Percentiles rank a stretch among this genome's conserved stretches.
Conservation (phyloP, 371 early-diverging fungal genomes). For the Phascolomyces articulosus region DNA sequence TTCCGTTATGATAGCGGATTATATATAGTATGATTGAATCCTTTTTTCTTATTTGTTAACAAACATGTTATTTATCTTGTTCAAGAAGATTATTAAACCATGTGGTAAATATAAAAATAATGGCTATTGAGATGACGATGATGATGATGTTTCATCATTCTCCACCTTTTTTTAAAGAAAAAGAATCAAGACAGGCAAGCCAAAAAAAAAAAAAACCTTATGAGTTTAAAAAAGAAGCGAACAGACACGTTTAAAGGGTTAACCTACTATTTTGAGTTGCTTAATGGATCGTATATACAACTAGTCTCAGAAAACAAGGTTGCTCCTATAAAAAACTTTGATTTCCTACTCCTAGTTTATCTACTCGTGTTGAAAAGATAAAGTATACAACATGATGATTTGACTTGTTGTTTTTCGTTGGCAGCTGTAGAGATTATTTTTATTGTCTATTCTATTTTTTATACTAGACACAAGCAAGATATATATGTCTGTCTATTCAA, state of each 20-base stretch:
- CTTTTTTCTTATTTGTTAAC: too few relatives aligned
- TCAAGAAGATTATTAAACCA: too few relatives aligned
- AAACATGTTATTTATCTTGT: neutral
- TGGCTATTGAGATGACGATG: too few relatives aligned
- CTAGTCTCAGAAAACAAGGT: neutral
- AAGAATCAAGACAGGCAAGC: too few relatives aligned
- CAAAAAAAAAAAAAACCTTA: too few relatives aligned
- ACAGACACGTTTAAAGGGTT: constrained; percentile 6
- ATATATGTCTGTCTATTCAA: neutral
- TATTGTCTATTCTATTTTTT: too few relatives aligned
- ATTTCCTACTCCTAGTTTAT: neutral
- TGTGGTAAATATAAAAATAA: too few relatives aligned
- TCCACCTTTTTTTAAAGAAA: neutral
- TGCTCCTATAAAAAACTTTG: neutral
- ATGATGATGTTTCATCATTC: too few relatives aligned
- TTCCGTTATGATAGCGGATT: neutral
- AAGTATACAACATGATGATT: neutral
- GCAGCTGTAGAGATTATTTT: too few relatives aligned
- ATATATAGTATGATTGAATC: neutral
- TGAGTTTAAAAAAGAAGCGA: neutral
- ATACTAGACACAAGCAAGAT: too few relatives aligned
- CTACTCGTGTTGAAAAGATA: neutral
- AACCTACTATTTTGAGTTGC: neutral
- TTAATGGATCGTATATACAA: neutral
- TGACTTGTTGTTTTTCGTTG: neutral